Evolutionary conservation across 495 filamentous ascomycete genomes (phyloP), one percentile per base, ranked within the genome.

Genomic region (Cetradonia linearis): DNA sequence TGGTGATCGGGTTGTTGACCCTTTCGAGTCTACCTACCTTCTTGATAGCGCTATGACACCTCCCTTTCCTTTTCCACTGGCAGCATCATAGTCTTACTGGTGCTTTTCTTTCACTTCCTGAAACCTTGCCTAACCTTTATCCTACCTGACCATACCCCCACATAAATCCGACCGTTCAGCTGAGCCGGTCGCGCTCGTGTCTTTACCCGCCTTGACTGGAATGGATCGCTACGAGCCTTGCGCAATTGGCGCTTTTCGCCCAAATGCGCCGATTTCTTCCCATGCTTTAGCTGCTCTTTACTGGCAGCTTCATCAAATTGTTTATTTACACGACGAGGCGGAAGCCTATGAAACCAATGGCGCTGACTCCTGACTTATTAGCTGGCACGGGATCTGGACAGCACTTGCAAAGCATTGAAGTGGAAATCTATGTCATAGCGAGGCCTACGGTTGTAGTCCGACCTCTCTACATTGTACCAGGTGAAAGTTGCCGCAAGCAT

Each of bases 171-270:
- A 31, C 48, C 48, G 25, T 50, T 36, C 31, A 36, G 31, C 50
- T 54, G 50, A 28, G 49, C 50, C 28, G 50, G 50, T 36, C 30
- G 31, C 28, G 30, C 28, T 33, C 20, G 33, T 20, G 28, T 54
- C 30, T 54, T 36, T 38, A 59, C 31, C 34, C 31, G 40, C 58
- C 8, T 34, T 9, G n/a, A 11, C 48, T 60, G 30, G 34, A 25
- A 53, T 42, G 36, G 36, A 50, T 50, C 48, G 58, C 58, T 60
- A 53, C 58, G n/a, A 60, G 9, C 33, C 30, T 53, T 60, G 58
- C 58, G 58, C 58, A 60, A 38, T 20, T 60, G 30, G 18, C 47
- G 37, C 44, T 33, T 11, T 50, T 44, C 46, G 31, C 36, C 33
- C 38, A 47, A 31, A 23, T 33, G 36, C 37, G 47, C 48, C 47